A percentile compares a stretch with the other conserved stretches of the same genome.
phyloP scores from a whole-genome alignment of 768 basidiomycete genomes.

The Calocybe cyanea region DNA sequence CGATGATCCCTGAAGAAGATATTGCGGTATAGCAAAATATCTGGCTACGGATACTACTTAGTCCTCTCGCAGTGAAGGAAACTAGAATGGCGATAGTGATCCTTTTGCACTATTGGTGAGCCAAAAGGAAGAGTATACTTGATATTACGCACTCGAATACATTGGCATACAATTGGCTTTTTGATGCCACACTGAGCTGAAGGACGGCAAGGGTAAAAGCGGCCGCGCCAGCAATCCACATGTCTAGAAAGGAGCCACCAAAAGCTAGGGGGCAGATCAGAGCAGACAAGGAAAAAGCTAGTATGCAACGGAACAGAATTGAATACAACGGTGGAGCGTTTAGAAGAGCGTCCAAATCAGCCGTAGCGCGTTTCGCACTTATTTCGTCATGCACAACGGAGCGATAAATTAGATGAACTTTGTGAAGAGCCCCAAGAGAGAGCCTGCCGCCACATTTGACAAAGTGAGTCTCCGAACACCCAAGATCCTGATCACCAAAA shows the following conservation, averaged over 20 bases:
- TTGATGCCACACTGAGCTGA: constrained; percentile 70
- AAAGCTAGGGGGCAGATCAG: constrained; percentile 85
- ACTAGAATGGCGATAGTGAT: constrained; percentile 80
- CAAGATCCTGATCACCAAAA: constrained; percentile 87
- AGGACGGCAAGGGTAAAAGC: constrained; percentile 67
- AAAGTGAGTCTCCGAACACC: constrained; percentile 86
- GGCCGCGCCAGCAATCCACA: constrained; percentile 73
- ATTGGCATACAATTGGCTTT: constrained; percentile 80
- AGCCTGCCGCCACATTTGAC: constrained; percentile 76
- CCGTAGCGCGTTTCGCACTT: constrained; percentile 72
- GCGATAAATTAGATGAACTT: constrained; percentile 82
- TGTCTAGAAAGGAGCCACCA: constrained; percentile 79
- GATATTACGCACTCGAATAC: constrained; percentile 76
- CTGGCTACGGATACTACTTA: constrained; percentile 72
- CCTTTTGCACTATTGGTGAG: constrained; percentile 33
- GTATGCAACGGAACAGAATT: constrained; percentile 52
- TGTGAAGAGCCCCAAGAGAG: constrained; percentile 80
- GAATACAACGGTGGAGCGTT: constrained; percentile 63
- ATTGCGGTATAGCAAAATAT: constrained; percentile 92
- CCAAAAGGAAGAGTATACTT: neutral
- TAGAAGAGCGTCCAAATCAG: constrained; percentile 60
- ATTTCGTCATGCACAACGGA: constrained; percentile 89
- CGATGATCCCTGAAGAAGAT: constrained; percentile 82
- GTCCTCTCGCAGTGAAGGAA: constrained; percentile 75
- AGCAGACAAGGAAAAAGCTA: constrained; percentile 70